These are phyloP conservation scores for Limonium bicolor DNA, from an alignment of 148 eudicot species.

Conservation along the genomic window DNA sequence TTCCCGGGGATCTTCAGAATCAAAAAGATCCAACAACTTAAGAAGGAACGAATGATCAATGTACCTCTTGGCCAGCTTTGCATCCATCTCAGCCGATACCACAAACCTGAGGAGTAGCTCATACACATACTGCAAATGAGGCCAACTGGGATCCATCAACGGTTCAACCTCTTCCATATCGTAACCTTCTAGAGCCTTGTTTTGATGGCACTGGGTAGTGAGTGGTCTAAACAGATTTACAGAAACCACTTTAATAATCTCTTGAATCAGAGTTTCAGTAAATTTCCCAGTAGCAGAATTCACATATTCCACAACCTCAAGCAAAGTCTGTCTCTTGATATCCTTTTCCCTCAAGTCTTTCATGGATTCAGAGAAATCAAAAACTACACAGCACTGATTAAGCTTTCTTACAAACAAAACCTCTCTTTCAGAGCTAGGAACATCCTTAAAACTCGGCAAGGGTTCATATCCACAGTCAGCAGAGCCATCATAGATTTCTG, in stretches of 20 bases:
- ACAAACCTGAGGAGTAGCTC: slow-evolving; percentile 50
- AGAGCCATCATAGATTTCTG: neutral
- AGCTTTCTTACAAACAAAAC: slow-evolving; percentile 29
- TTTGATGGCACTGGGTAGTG: slow-evolving; percentile 31
- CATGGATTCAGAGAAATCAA: slow-evolving; percentile 38
- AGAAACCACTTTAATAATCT: slow-evolving; percentile 46
- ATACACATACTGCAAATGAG: slow-evolving; percentile 54
- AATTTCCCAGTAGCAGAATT: slow-evolving; percentile 39
- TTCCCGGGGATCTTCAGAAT: slow-evolving; percentile 78
- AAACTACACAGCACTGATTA: slow-evolving; percentile 23
- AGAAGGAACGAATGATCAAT: slow-evolving; percentile 54
- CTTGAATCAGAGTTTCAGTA: slow-evolving; percentile 40
- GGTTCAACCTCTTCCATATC: slow-evolving; percentile 72
- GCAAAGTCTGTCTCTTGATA: slow-evolving; percentile 43
- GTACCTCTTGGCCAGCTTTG: slow-evolving; percentile 43
- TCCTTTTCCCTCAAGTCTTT: slow-evolving; percentile 49
- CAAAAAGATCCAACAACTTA: slow-evolving; percentile 50
- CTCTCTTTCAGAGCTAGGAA: slow-evolving; percentile 25
- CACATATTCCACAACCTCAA: slow-evolving; percentile 51
- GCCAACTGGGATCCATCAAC: slow-evolving; percentile 61
- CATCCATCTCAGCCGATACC: slow-evolving; percentile 55
- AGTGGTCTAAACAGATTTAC: slow-evolving; percentile 40
- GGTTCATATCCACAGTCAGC: slow-evolving; percentile 13
- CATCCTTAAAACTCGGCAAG: slow-evolving; percentile 29
- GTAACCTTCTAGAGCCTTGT: slow-evolving; percentile 33